Evolutionary conservation across 164 flowering plant genomes (phyloP).

Genomic region (Nelumbo lutea): DNA sequence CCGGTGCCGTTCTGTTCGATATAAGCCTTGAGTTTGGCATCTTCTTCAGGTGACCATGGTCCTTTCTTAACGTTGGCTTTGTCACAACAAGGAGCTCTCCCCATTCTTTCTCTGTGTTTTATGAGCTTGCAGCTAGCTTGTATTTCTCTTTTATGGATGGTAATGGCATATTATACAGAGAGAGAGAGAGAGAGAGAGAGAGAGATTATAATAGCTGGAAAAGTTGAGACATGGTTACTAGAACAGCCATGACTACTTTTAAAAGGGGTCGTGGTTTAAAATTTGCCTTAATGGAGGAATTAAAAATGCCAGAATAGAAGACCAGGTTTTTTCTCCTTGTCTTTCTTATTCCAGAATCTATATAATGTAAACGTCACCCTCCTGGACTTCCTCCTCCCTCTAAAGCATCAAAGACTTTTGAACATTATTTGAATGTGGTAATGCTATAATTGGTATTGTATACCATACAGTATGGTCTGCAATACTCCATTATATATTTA

Average conservation of each 20-base stretch:
- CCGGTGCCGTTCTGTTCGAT: conserved; percentile 73
- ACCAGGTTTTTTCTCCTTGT: conserved; percentile 41
- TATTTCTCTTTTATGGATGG: neutral
- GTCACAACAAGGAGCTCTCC: conserved; percentile 96
- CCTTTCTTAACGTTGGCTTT: conserved; percentile 88
- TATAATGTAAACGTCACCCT: conserved; percentile 4
- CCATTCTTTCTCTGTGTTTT: conserved; percentile 38
- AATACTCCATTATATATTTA: too few relatives aligned
- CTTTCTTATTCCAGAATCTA: conserved; percentile 46
- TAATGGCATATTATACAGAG: neutral
- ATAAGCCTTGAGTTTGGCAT: conserved; percentile 63
- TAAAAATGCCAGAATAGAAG: conserved; percentile 31
- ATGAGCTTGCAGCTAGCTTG: conserved; percentile 1
- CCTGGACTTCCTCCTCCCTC: neutral
- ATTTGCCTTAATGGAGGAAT: conserved; percentile 19
- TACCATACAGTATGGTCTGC: too few relatives aligned
- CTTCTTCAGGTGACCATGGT: conserved; percentile 95
- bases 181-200: conserved; percentile 21
- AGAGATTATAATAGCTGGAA: conserved; percentile 38
- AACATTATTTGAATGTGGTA: too few relatives aligned
- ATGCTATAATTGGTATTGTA: too few relatives aligned
- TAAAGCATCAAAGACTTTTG: too few relatives aligned
- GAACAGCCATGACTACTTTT: conserved; percentile 14
- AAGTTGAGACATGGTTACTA: conserved; percentile 28
- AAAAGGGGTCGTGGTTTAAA: conserved; percentile 20